Percentiles rank a stretch among this genome's conserved stretches.
phyloP scores from a whole-genome alignment of 2,329 filamentous ascomycete genomes.

The Diaporthe vaccinii region DNA sequence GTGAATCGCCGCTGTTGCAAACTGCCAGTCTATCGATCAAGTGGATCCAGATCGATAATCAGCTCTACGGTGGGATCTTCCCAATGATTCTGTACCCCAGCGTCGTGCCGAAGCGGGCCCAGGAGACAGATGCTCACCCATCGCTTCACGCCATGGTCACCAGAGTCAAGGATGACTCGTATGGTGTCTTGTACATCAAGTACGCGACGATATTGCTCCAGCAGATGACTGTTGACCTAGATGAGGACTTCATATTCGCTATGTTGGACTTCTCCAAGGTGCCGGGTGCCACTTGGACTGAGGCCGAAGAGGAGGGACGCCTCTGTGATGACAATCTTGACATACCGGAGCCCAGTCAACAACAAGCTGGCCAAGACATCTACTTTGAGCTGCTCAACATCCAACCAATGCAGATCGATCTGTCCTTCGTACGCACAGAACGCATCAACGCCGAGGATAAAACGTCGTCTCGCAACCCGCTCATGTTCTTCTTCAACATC shows the following conservation, averaged over 20 bases:
- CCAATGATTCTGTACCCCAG: conserved; percentile 97
- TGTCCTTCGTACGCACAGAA: conserved; percentile 97
- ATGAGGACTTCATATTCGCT: conserved; percentile 98
- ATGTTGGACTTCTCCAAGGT: conserved; percentile 95
- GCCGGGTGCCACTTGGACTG: conserved; percentile 88
- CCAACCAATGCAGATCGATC: conserved; percentile 96
- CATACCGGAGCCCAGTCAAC: conserved; percentile 90
- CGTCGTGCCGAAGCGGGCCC: conserved; percentile 96
- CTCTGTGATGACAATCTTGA: conserved; percentile 92
- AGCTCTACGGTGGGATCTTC: conserved; percentile 98
- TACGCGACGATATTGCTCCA: conserved; percentile 94
- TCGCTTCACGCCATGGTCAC: conserved; percentile 94
- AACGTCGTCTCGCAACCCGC: conserved; percentile 87
- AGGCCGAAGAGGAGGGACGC: conserved; percentile 81
- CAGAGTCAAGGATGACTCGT: conserved; percentile 97
- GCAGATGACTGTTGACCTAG: conserved; percentile 97
- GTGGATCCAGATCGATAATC: conserved; percentile 99
- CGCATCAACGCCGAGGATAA: conserved; percentile 97
- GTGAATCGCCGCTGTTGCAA: conserved; percentile 93
- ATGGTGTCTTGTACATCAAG: conserved; percentile 98
- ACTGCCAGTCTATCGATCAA: conserved; percentile 92
- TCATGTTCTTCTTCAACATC: conserved; percentile 99
- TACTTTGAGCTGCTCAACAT: conserved; percentile 98
- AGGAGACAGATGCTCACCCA: conserved; percentile 95
- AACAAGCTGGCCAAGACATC: conserved; percentile 90